Base-by-base conservation (phyloP, 352 stramenopile species). In the Globisporangium recalcitrans region DNA sequence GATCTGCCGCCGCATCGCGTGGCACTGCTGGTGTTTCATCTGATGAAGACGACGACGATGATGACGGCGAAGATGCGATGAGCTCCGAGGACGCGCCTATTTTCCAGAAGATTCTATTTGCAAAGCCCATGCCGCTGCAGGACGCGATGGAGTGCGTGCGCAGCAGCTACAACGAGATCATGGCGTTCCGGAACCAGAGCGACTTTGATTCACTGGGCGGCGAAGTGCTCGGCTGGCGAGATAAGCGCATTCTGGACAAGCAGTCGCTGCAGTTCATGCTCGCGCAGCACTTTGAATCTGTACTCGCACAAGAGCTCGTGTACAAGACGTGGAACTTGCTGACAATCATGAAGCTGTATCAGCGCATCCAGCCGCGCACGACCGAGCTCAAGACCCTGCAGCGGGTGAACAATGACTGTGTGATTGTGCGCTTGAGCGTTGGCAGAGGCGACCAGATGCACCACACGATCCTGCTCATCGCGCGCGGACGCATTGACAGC, bases 311-410 rank as follows among this genome's bases (percentile, higher is more conserved):
- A 11, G 73, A 85, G 42, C 68, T 90, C 27, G 75, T 90, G 63
- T 75, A 86, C 63, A 87, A 87, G 64, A 90, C 81, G 53, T 90
- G 78, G 78, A 60, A 70, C 27, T 57, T 90, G 68, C 68, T 90
- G 14, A 90, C 81, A 10, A 68, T 74, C 44, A 58, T 80, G 21
- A 64, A 72, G 13, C 29, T 77, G 4, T 90, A 90, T 48, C 75
- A 67, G 0, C 71, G 72, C 46, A 87, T 90, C 70, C 81, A 90
- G 64, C 79, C 78, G 26, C 67, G 65, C n/a, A 81, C 76, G n/a
- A 64, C 71, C 29, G 69, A 74, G 58, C 64, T 88, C 16, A 63
- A 74, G 40, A 60, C 86, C 19, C 70, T 90, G 48, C 81, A 90
- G 67, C 68, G 68, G 29, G 72, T 90, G 31, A 83, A 72, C 19